These are phyloP conservation scores for Xylariaceae sp. DNA, from an alignment of 2,329 filamentous ascomycete species.

Conservation along the genomic window DNA sequence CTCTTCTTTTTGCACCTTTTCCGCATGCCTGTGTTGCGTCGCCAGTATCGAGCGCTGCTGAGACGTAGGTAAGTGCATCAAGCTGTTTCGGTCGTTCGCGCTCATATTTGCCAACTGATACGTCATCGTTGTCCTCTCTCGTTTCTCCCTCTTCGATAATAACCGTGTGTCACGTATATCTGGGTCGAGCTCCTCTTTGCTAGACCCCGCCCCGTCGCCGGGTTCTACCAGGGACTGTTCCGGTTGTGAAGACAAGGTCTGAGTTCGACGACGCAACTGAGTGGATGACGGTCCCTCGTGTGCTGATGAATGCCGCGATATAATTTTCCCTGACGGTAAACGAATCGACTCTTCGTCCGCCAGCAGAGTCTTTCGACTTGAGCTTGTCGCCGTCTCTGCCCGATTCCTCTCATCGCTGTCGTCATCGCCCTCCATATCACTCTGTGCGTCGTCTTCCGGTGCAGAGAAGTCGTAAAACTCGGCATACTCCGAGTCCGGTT, in stretches of 20 bases:
- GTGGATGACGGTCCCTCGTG: slow-evolving; percentile 13
- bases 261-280: slow-evolving; percentile 19
- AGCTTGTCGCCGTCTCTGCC: slow-evolving; percentile 1
- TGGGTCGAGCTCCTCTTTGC: slow-evolving; percentile 14
- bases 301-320: slow-evolving; percentile 26
- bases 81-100: slow-evolving; percentile 24
- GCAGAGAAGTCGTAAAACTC: slow-evolving; percentile 34
- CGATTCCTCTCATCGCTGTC: slow-evolving; percentile 1
- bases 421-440: slow-evolving; percentile 6
- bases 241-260: slow-evolving; percentile 16
- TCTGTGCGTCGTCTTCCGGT: slow-evolving; percentile 16
- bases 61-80: slow-evolving; percentile 28
- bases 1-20: slow-evolving; percentile 33
- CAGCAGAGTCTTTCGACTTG: slow-evolving; percentile 14
- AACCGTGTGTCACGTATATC: slow-evolving; percentile 11
- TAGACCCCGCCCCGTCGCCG: slow-evolving; percentile 4
- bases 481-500: slow-evolving; percentile 29
- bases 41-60: slow-evolving; percentile 29
- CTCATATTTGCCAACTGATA: slow-evolving; percentile 29
- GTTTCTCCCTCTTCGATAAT: slow-evolving; percentile 28
- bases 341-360: slow-evolving; percentile 30
- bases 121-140: slow-evolving; percentile 21
- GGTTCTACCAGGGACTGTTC: slow-evolving; percentile 13
- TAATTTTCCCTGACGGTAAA: slow-evolving; percentile 31
- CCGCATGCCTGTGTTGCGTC: slow-evolving; percentile 24